Evolutionary conservation across 192 early-diverging fungal species (phyloP).

Genomic region (Phlyctochytrium bullatum): DNA sequence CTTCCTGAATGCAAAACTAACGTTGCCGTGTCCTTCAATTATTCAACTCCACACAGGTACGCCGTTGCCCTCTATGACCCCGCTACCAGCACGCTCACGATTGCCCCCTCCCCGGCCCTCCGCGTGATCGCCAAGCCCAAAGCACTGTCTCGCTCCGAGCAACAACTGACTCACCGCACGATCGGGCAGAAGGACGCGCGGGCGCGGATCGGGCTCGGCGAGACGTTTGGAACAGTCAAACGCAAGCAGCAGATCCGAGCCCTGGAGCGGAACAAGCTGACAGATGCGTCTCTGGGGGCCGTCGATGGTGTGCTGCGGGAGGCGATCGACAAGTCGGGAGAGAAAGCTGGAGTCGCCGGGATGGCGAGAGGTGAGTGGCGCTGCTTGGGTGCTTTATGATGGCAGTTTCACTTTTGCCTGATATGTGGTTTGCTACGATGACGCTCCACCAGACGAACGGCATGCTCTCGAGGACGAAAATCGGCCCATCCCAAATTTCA

Average conservation of each 20-base stretch:
- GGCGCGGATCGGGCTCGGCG: slow-evolving; percentile 78
- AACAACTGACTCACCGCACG: slow-evolving; percentile 32
- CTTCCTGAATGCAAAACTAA: too few species aligned
- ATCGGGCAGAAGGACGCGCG: slow-evolving; percentile 43
- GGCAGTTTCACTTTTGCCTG: too few species aligned
- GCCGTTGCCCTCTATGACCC: slow-evolving; percentile 79
- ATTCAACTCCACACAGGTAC: too few species aligned
- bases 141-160: slow-evolving; percentile 53
- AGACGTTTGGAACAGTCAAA: slow-evolving; percentile 93
- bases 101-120: slow-evolving; percentile 54
- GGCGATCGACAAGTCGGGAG: slow-evolving; percentile 53
- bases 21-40: too few species aligned
- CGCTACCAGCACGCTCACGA: slow-evolving; percentile 59
- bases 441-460: neutral
- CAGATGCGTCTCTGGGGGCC: slow-evolving; percentile 62
- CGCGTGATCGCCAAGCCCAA: slow-evolving; percentile 69
- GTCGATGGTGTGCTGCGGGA: slow-evolving; percentile 65
- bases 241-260: slow-evolving; percentile 74
- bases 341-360: too few species aligned
- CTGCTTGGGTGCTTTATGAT: too few species aligned
- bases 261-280: slow-evolving; percentile 83
- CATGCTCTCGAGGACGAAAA: slow-evolving; percentile 9
- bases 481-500: slow-evolving; percentile 75
- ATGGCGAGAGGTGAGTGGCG: too few species aligned
- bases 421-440: too few species aligned